Percentiles rank a stretch among this genome's conserved stretches.
These are phyloP conservation scores for Polygonum maritimum DNA, from an alignment of 148 eudicot genomes.

Conservation along the genomic window DNA sequence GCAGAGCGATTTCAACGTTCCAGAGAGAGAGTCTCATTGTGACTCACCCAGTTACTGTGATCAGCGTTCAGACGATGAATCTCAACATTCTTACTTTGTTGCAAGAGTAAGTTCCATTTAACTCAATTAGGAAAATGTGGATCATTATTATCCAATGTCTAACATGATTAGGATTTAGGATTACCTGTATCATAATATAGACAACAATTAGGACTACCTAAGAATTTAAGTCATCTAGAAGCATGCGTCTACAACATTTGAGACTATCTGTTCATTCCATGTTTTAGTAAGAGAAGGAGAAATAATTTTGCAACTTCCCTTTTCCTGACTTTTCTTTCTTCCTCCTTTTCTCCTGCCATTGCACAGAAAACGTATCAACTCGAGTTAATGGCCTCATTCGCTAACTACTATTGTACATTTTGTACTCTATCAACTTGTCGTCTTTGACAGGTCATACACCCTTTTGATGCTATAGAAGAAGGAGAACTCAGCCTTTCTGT, in stretches of 20 bases:
- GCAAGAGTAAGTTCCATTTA: conserved; percentile 42
- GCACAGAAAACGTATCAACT: not conserved
- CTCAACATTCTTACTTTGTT: conserved; percentile 30
- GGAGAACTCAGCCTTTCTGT: conserved; percentile 57
- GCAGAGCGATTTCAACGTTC: conserved; percentile 19
- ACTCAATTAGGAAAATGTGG: not conserved
- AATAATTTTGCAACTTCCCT: too few relatives aligned
- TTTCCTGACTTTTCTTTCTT: not conserved
- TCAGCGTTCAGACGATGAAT: conserved; percentile 18
- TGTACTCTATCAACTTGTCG: not conserved
- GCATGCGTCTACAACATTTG: too few relatives aligned
- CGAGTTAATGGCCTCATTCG: not conserved
- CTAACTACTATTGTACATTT: not conserved
- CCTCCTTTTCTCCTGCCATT: not conserved
- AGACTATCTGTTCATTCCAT: not conserved
- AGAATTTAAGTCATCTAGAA: too few relatives aligned
- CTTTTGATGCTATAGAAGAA: conserved; percentile 73
- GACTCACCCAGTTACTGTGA: conserved; percentile 9
- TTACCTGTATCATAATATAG: too few relatives aligned
- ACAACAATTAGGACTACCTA: too few relatives aligned
- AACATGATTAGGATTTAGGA: too few relatives aligned
- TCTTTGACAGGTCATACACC: conserved; percentile 45
- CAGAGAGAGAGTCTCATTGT: conserved; percentile 9
- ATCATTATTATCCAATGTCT: too few relatives aligned
- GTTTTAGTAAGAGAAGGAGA: not conserved